These are phyloP conservation scores for Oenanthe javanica DNA, from an alignment of 140 eudicot species.

Conservation along the genomic window DNA sequence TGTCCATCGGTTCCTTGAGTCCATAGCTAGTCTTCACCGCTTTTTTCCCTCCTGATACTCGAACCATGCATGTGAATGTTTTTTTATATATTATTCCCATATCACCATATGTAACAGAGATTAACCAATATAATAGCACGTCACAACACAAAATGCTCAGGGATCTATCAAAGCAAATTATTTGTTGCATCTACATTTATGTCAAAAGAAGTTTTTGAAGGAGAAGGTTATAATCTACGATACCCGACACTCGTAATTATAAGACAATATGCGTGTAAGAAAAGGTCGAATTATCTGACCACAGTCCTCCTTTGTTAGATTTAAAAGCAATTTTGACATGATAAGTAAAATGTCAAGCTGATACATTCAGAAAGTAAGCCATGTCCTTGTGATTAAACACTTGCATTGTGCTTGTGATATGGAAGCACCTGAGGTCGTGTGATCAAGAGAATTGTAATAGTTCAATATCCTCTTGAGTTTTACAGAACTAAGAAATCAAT, in stretches of 20 bases:
- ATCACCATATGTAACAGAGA: neutral
- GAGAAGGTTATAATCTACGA: neutral
- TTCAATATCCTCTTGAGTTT: too few relatives aligned
- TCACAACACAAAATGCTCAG: neutral
- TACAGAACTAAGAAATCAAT: too few relatives aligned
- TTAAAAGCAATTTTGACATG: neutral
- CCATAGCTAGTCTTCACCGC: constrained; percentile 45
- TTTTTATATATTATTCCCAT: neutral
- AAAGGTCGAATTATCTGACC: neutral
- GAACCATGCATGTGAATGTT: neutral
- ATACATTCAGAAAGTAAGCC: neutral
- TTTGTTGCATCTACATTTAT: neutral
- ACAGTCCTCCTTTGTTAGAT: neutral
- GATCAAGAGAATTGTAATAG: neutral
- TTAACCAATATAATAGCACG: neutral
- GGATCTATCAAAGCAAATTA: neutral
- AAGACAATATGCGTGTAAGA: neutral
- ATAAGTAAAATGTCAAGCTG: neutral
- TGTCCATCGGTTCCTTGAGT: constrained; percentile 42
- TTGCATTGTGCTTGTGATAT: neutral
- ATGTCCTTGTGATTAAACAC: neutral
- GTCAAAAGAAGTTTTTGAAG: neutral
- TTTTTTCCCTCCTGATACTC: constrained; percentile 51
- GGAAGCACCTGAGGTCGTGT: neutral
- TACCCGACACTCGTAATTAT: neutral